Evolutionary conservation across 2,329 filamentous ascomycete genomes (phyloP).

Genomic region (Colletotrichum chlorophyti): DNA sequence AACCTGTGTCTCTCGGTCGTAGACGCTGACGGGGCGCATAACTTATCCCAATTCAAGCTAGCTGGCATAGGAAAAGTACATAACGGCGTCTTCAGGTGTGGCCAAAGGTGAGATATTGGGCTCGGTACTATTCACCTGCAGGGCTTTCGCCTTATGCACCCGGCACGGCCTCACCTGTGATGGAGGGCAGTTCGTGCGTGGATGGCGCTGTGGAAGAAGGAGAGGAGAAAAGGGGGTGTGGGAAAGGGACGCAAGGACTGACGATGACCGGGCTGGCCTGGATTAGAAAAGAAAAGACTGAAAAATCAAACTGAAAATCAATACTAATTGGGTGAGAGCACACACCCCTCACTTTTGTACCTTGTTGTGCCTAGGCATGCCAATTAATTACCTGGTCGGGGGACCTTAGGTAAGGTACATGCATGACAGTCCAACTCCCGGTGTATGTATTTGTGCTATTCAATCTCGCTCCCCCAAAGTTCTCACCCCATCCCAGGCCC

Average conservation of each 20-base stretch:
- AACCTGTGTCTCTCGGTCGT: not conserved
- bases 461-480: not conserved
- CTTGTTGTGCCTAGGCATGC: conserved; percentile 10
- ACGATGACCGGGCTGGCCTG: not conserved
- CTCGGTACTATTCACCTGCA: no score
- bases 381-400: conserved; percentile 16
- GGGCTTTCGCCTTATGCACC: no score
- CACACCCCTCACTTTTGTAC: conserved; percentile 3
- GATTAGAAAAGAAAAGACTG: not conserved
- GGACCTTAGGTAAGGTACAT: no score
- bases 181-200: no score
- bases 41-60: not conserved
- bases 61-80: not conserved
- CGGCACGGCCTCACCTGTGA: no score
- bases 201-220: no score
- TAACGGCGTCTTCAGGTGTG: not conserved
- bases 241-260: not conserved
- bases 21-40: not conserved
- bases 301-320: no score
- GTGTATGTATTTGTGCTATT: not conserved
- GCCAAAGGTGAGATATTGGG: not conserved
- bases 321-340: not conserved
- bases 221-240: no score
- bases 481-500: conserved; percentile 9
- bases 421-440: conserved; percentile 18